phyloP scores from a whole-genome alignment of 139 green algal genomes.

The Micractinium conductrix region DNA sequence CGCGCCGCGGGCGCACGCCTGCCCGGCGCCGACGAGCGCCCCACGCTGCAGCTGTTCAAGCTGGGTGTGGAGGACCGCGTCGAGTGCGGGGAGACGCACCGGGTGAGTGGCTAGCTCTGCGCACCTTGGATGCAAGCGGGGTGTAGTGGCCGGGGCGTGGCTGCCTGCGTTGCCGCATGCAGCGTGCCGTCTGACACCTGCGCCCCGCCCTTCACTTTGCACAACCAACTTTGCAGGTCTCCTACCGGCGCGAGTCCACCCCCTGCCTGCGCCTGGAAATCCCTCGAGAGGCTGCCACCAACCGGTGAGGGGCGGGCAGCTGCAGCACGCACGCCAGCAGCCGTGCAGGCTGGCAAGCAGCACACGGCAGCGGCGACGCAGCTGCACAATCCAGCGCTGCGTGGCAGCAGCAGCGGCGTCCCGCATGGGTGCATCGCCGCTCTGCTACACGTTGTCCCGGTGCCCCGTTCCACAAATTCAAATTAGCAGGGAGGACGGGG shows the following conservation, averaged over 20 bases:
- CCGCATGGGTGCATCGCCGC: too few species aligned
- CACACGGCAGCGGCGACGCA: too few species aligned
- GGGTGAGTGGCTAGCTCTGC: neutral
- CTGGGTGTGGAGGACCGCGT: constrained; percentile 67
- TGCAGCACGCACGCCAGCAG: too few species aligned
- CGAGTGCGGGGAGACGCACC: constrained; percentile 48
- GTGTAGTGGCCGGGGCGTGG: neutral
- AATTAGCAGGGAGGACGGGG: too few species aligned
- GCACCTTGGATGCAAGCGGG: neutral
- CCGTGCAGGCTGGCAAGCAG: too few species aligned
- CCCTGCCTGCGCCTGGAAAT: constrained; percentile 84
- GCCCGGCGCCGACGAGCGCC: neutral
- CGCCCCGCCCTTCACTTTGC: neutral
- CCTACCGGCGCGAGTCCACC: constrained; percentile 64
- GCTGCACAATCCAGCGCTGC: too few species aligned
- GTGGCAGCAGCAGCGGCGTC: too few species aligned
- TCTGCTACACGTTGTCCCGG: too few species aligned
- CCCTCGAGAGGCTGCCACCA: constrained; percentile 88
- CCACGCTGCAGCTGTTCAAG: constrained; percentile 58
- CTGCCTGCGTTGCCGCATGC: neutral
- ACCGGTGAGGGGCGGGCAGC: too few species aligned
- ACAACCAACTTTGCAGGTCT: constrained; percentile 49
- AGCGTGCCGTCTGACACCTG: neutral
- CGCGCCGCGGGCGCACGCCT: constrained; percentile 43
- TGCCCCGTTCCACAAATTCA: too few species aligned